Base-by-base conservation (phyloP, 2,329 filamentous ascomycete genomes). In the Cladophialophora carrionii region DNA sequence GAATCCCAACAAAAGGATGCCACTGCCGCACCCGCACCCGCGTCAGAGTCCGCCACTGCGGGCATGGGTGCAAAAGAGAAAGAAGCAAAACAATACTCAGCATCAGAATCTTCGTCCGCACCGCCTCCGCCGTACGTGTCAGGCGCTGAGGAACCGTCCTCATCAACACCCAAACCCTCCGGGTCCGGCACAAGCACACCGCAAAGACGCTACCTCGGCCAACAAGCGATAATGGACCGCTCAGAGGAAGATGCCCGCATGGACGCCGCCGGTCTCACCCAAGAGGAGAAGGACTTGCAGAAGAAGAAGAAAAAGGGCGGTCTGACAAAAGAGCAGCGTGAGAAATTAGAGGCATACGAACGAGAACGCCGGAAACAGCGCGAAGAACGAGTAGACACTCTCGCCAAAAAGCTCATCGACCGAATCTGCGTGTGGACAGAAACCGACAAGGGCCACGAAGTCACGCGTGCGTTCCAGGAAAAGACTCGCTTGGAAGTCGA, bases 401-500 rank as follows among this genome's bases (percentile, higher is more conserved):
- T 99, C 17, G 83, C 88, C 12, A 87, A 88, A 76, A 98, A 98
- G 80, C 85, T 99, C 26, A 81, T 95, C 66, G 92, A 97, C 77
- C 90, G 93, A 64, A 87, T 98, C 74, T 93, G 89, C 70, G 88
- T 98, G 49, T 98, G 93, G 94, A 97, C 95, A 5, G 95, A 99
- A 82, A 97, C 94, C 3, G 95, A 98, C 80, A 96, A 95, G 81
- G 87, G 89, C 53, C 68, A 79, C 14, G 92, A 96, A 72, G 91
- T 97, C 65, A 98, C 94, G 37, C 82, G 81, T 64, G 91, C 95
- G 0, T 99, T 98, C 82, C 89, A 93, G 76, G 91, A 94, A 76
- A 97, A 99, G 85, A 97, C 91, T 71, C 87, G 89, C 48, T 87
- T 98, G 48, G 95, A 99, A 80, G 91, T 96, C 29, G 95, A 99